phyloP scores from a whole-genome alignment of 371 early-diverging fungal species.

The Chytridium lagenaria region DNA sequence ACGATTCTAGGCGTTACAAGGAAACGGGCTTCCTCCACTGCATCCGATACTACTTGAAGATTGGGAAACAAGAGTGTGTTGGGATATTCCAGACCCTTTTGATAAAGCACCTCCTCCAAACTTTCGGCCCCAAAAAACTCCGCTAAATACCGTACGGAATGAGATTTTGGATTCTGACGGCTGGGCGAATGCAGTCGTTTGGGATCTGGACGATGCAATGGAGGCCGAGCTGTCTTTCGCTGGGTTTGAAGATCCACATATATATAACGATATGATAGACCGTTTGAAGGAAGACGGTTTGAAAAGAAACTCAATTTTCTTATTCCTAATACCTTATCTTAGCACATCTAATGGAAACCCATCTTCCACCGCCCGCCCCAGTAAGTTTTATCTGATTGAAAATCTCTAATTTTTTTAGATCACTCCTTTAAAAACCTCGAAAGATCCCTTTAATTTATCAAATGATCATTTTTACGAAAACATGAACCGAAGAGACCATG shows the following conservation, averaged over 20 bases:
- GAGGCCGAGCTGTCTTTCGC: constrained; percentile 50
- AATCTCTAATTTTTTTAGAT: neutral
- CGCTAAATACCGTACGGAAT: constrained; percentile 41
- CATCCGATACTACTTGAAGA: constrained; percentile 69
- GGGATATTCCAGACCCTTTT: constrained; percentile 58
- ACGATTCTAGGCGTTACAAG: neutral
- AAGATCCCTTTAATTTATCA: constrained; percentile 93
- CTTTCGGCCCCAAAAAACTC: constrained; percentile 14
- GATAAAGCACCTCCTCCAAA: neutral
- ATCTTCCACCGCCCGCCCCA: neutral
- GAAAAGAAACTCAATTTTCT: neutral
- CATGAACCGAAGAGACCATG: constrained; percentile 72
- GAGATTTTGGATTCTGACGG: constrained; percentile 40
- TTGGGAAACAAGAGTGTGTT: constrained; percentile 87
- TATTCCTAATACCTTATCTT: neutral
- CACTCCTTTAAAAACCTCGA: neutral
- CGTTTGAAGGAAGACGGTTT: constrained; percentile 6
- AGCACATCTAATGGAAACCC: constrained; percentile 8
- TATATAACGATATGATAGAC: constrained; percentile 51
- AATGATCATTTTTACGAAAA: constrained; percentile 94
- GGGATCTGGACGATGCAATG: constrained; percentile 72
- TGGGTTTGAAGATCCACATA: constrained; percentile 59
- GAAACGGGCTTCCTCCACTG: constrained; percentile 21
- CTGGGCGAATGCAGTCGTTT: constrained; percentile 69
- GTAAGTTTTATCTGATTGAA: neutral